Conservation (phyloP, 306 rosid species). For the Fragaria vesca region DNA sequence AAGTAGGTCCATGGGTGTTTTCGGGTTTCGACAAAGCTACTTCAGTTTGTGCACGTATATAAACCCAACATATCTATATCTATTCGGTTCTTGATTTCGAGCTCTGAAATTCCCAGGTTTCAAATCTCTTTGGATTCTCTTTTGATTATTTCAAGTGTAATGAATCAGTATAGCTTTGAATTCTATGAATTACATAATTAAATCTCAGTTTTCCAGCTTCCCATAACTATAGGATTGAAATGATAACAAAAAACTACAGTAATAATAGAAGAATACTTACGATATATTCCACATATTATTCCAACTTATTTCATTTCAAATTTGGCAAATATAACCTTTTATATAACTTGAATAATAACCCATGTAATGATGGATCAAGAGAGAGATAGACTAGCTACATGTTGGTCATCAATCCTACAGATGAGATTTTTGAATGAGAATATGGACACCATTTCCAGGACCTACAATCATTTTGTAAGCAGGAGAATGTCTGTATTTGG, state of each 20-base stretch:
- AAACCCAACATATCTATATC: too few species aligned
- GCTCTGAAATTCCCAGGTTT: too few species aligned
- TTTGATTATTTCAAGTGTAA: too few species aligned
- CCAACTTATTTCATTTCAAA: background rate
- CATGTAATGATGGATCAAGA: too few species aligned
- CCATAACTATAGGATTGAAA: background rate
- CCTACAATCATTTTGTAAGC: slow-evolving; percentile 76
- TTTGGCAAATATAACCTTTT: background rate
- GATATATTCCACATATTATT: background rate
- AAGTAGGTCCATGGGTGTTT: too few species aligned
- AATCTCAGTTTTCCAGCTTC: too few species aligned
- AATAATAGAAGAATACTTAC: background rate
- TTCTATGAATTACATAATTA: too few species aligned
- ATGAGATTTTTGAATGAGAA: slow-evolving; percentile 41
- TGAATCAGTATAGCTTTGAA: too few species aligned
- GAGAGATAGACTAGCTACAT: background rate
- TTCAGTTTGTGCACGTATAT: too few species aligned
- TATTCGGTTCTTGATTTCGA: too few species aligned
- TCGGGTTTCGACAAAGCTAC: too few species aligned
- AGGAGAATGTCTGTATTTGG: slow-evolving; percentile 69
- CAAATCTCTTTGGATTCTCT: too few species aligned
- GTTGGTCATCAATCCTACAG: background rate
- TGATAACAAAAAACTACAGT: background rate
- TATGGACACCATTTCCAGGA: slow-evolving; percentile 65
- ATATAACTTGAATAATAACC: background rate